phyloP scores from a whole-genome alignment of 108 stramenopile genomes.

The Skeletonema marinoi region DNA sequence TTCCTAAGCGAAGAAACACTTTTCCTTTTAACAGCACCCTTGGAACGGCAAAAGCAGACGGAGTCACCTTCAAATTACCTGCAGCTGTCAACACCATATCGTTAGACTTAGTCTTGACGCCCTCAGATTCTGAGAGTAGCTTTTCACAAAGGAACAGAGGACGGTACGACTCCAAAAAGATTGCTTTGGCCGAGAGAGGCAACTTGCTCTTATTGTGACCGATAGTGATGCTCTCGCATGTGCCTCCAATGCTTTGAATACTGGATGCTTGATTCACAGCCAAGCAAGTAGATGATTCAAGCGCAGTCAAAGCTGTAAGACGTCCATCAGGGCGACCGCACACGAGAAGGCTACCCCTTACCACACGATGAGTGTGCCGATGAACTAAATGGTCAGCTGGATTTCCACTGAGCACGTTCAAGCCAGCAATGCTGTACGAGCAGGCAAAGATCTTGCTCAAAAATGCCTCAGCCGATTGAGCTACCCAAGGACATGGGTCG shows the following conservation, averaged over 20 bases:
- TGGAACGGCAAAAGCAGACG: background rate
- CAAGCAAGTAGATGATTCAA: constrained; percentile 70
- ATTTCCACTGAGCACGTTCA: constrained; percentile 74
- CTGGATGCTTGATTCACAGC: constrained; percentile 80
- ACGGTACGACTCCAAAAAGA: constrained; percentile 56
- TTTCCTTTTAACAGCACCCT: no score
- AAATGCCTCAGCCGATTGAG: constrained; percentile 79
- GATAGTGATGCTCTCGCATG: constrained; percentile 78
- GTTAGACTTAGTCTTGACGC: background rate
- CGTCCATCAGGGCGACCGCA: constrained; percentile 89
- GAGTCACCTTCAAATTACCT: constrained; percentile 1
- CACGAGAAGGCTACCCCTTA: constrained; percentile 70
- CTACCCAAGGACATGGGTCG: constrained; percentile 80
- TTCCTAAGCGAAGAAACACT: background rate
- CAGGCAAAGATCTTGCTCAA: constrained; percentile 78
- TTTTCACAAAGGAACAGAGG: constrained; percentile 69
- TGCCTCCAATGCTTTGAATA: constrained; percentile 70
- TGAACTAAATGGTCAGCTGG: constrained; percentile 86
- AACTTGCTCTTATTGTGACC: constrained; percentile 77
- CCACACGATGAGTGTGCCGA: constrained; percentile 75
- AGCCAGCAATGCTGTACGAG: constrained; percentile 73
- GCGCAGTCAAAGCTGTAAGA: constrained; percentile 73
- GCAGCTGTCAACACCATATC: background rate
- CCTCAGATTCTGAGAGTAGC: constrained; percentile 43
- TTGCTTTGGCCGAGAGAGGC: constrained; percentile 45